Percentiles rank a stretch among this genome's conserved stretches.
These are phyloP conservation scores for Colletotrichum falcatum DNA, from an alignment of 2,329 filamentous ascomycete species.

Conservation along the genomic window DNA sequence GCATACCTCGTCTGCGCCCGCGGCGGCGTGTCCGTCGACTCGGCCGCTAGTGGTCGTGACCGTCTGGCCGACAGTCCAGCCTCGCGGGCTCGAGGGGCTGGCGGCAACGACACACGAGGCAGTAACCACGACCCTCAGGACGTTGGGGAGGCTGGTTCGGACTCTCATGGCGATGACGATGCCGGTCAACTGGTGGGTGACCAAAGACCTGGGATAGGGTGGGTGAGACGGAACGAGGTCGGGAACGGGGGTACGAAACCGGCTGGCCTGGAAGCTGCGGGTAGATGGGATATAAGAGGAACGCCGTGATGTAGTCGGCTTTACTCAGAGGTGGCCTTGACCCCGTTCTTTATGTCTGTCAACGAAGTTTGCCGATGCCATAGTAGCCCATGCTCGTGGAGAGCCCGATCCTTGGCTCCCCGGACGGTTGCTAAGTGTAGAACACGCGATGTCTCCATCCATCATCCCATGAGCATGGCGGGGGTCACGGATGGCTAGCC, in stretches of 20 bases:
- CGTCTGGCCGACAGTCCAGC: conserved; percentile 29
- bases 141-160: conserved; percentile 16
- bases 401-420: conserved; percentile 5
- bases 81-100: background rate
- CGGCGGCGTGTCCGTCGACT: conserved; percentile 32
- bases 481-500: conserved; percentile 17
- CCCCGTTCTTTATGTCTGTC: conserved; percentile 38
- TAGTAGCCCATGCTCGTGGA: conserved; percentile 20
- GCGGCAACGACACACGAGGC: conserved; percentile 16
- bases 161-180: conserved; percentile 33
- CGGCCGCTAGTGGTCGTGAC: conserved; percentile 32
- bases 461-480: conserved; percentile 34
- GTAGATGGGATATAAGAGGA: conserved; percentile 16
- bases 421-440: conserved; percentile 7
- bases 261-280: background rate
- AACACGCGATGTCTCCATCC: conserved; percentile 9
- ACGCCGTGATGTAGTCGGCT: conserved; percentile 3
- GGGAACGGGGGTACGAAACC: background rate
- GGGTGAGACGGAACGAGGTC: background rate
- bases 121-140: conserved; percentile 26
- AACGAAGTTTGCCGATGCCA: conserved; percentile 31
- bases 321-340: conserved; percentile 18
- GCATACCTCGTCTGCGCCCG: conserved; percentile 29
- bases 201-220: conserved; percentile 32
- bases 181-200: conserved; percentile 17